phyloP scores from a whole-genome alignment of 805 yeast genomes.

The Yarrowia alimentaria region DNA sequence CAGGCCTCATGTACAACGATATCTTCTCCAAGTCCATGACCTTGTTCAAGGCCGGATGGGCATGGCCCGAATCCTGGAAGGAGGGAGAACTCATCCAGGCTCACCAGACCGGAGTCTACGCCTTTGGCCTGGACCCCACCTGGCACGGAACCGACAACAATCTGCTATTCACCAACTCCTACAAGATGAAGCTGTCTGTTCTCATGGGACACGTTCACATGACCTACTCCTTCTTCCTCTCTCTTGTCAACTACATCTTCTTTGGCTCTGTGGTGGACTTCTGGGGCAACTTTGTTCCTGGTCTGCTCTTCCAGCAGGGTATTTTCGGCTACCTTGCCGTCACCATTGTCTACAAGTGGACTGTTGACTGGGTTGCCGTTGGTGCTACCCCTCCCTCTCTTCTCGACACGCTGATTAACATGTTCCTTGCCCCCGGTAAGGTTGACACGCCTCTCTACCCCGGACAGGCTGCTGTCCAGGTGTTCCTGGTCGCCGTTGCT shows the following conservation, averaged over 20 bases:
- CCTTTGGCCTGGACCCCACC: slow-evolving; percentile 84
- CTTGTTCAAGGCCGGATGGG: slow-evolving; percentile 86
- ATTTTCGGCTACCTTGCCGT: slow-evolving; percentile 90
- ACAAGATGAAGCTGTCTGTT: slow-evolving; percentile 94
- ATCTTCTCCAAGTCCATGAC: slow-evolving; percentile 88
- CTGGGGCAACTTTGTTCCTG: slow-evolving; percentile 91
- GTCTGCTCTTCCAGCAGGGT: slow-evolving; percentile 91
- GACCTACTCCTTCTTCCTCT: slow-evolving; percentile 84
- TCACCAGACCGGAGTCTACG: slow-evolving; percentile 63
- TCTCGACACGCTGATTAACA: slow-evolving; percentile 89
- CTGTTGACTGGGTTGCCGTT: slow-evolving; percentile 80
- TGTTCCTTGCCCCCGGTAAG: slow-evolving; percentile 92
- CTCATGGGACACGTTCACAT: slow-evolving; percentile 93
- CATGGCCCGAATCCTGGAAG: slow-evolving; percentile 76
- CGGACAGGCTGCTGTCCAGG: slow-evolving; percentile 78
- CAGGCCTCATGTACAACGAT: slow-evolving; percentile 93
- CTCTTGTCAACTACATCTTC: slow-evolving; percentile 72
- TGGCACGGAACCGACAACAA: slow-evolving; percentile 98
- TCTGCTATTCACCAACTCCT: slow-evolving; percentile 86
- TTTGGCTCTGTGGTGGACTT: slow-evolving; percentile 75
- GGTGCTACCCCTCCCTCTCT: slow-evolving; percentile 85
- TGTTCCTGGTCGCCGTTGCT: slow-evolving; percentile 70
- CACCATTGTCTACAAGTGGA: slow-evolving; percentile 90
- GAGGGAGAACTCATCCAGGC: slow-evolving; percentile 71
- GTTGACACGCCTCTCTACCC: slow-evolving; percentile 76